Conservation (phyloP, 257 asterid genomes). For the Capsicum rhomboideum region DNA sequence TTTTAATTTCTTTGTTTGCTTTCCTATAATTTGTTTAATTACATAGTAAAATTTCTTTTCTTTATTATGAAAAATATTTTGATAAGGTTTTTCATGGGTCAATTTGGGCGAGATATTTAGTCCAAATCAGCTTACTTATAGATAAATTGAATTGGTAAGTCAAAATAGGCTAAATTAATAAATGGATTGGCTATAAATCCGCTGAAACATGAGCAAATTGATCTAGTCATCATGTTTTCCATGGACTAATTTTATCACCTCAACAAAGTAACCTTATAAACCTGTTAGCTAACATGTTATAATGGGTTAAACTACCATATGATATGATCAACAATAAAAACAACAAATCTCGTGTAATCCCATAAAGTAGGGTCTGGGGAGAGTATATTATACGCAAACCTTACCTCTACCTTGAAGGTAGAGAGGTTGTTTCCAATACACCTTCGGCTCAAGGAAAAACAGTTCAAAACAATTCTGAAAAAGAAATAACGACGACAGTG, state of each 20-base stretch:
- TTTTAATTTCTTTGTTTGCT: not conserved
- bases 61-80: no score
- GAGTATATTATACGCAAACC: no score
- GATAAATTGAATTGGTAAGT: not conserved
- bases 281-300: not conserved
- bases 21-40: no score
- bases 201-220: no score
- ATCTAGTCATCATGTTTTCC: not conserved
- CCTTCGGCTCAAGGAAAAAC: not conserved
- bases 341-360: not conserved
- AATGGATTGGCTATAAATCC: not conserved
- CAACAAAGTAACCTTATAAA: not conserved
- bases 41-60: no score
- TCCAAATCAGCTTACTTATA: not conserved
- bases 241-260: not conserved
- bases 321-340: not conserved
- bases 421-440: not conserved
- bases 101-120: not conserved
- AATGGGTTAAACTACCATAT: not conserved
- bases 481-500: not conserved
- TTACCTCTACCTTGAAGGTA: not conserved
- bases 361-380: not conserved
- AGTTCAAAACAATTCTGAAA: not conserved
- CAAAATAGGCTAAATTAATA: not conserved
- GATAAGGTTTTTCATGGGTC: not conserved